These are phyloP conservation scores for Kazachstania kunashirensis DNA, from an alignment of 805 yeast species.

Conservation along the genomic window DNA sequence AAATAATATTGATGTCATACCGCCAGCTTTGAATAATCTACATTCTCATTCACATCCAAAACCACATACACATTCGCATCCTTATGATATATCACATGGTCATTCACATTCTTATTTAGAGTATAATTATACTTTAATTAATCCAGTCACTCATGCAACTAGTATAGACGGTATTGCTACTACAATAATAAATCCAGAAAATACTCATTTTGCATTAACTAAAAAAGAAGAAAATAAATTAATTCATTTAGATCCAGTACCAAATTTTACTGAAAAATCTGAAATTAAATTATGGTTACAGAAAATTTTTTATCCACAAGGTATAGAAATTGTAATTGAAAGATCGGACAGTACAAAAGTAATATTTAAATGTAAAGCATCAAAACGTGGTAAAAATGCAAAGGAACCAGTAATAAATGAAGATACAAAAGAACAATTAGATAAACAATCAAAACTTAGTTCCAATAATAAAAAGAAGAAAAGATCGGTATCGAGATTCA, in stretches of 20 bases:
- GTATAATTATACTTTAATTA: constrained; percentile 1
- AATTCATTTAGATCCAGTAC: constrained; percentile 31
- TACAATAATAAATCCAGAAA: constrained; percentile 8
- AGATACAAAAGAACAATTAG: not conserved
- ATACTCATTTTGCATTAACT: constrained; percentile 7
- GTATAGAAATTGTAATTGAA: constrained; percentile 51
- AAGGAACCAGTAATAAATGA: not conserved
- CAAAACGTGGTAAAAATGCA: constrained; percentile 22
- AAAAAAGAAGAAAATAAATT: constrained; percentile 18
- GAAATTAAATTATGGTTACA: constrained; percentile 58
- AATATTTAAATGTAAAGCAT: constrained; percentile 50
- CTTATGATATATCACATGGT: constrained; percentile 2
- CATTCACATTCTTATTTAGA: constrained; percentile 2
- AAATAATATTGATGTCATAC: too few relatives aligned
- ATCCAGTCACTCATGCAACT: not conserved
- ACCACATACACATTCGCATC: constrained; percentile 4
- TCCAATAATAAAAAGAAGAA: constrained; percentile 14
- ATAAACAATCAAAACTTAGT: not conserved
- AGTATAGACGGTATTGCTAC: constrained; percentile 1
- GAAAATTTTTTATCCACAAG: constrained; percentile 37
- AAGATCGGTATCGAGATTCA: constrained; percentile 27
- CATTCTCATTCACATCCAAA: constrained; percentile 3
- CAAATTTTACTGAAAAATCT: constrained; percentile 34
- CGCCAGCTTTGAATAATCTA: too few relatives aligned
- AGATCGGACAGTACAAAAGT: constrained; percentile 52